Percentiles rank a stretch among this genome's conserved stretches.
Conservation (phyloP, 805 yeast species). For the Barnettozyma botsteinii region DNA sequence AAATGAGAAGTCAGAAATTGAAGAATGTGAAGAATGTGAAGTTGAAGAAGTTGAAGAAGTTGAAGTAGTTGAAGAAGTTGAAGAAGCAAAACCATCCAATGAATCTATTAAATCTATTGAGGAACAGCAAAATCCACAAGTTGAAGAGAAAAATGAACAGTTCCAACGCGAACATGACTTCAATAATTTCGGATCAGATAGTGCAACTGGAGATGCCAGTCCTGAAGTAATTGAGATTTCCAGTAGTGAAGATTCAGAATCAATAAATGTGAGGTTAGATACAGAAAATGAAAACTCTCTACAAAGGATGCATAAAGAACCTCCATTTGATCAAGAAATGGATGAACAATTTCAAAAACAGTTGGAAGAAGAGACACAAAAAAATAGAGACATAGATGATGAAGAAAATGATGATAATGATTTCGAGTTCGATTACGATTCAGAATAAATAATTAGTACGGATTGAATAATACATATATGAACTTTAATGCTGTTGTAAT, state of each 20-base stretch:
- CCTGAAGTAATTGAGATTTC: background rate
- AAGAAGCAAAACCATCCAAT: too few relatives aligned
- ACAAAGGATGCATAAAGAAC: too few relatives aligned
- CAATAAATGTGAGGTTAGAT: background rate
- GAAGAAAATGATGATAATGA: conserved; percentile 26
- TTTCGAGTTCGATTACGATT: conserved; percentile 37
- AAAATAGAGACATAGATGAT: background rate
- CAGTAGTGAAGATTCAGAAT: background rate
- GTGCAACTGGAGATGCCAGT: too few relatives aligned
- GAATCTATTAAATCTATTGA: too few relatives aligned
- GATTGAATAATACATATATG: too few relatives aligned
- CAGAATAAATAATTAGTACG: conserved; percentile 23
- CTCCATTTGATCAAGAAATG: conserved; percentile 7
- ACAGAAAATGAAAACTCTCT: too few relatives aligned
- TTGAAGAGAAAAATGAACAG: too few relatives aligned
- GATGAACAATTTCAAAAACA: conserved; percentile 6
- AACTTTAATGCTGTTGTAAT: too few relatives aligned
- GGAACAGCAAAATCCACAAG: too few relatives aligned
- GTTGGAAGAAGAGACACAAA: conserved; percentile 3
- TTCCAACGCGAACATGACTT: too few relatives aligned
- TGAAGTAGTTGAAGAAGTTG: too few relatives aligned
- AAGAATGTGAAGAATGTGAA: conserved; percentile 25
- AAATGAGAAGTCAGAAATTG: background rate
- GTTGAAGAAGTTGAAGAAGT: conserved; percentile 26
- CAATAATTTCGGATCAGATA: too few relatives aligned